These are phyloP conservation scores for Onygena corvina DNA, from an alignment of 2,329 filamentous ascomycete species.

Conservation along the genomic window DNA sequence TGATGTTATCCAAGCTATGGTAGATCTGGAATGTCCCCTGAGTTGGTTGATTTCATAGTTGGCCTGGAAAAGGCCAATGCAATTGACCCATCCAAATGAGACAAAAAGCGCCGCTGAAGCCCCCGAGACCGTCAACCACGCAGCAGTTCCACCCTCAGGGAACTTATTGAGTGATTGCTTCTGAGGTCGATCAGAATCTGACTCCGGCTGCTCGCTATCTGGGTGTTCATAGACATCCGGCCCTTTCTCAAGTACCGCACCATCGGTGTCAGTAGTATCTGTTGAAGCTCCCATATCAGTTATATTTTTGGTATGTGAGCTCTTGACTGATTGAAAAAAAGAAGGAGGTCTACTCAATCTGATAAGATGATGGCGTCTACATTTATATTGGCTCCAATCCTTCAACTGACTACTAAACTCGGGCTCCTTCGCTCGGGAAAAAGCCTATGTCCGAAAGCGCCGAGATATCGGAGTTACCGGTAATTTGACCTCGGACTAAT, in stretches of 20 bases:
- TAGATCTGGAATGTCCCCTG: conserved; percentile 39
- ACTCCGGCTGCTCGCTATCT: not conserved
- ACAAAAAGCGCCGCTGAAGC: conserved; percentile 38
- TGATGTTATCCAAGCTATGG: conserved; percentile 50
- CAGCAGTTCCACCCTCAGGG: conserved; percentile 12
- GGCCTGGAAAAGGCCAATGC: conserved; percentile 45
- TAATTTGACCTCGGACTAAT: too few species aligned
- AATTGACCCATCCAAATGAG: conserved; percentile 42
- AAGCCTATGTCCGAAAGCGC: too few species aligned
- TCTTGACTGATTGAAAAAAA: too few species aligned
- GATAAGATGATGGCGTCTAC: too few species aligned
- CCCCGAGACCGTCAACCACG: conserved; percentile 39
- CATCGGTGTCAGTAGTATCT: not conserved
- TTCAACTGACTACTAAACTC: too few species aligned
- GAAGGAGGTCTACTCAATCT: too few species aligned
- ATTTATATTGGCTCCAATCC: too few species aligned
- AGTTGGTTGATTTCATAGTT: conserved; percentile 45
- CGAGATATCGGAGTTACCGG: too few species aligned
- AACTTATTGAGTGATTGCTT: not conserved
- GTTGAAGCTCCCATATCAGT: not conserved
- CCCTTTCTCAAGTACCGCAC: not conserved
- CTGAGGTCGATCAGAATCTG: not conserved
- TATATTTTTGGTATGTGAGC: too few species aligned
- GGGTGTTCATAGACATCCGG: not conserved
- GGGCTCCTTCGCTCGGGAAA: too few species aligned